Percentiles rank a stretch among this genome's conserved stretches.
These are phyloP conservation scores for Staphylotrichum longicolle DNA, from an alignment of 495 filamentous ascomycete species.

Conservation along the genomic window DNA sequence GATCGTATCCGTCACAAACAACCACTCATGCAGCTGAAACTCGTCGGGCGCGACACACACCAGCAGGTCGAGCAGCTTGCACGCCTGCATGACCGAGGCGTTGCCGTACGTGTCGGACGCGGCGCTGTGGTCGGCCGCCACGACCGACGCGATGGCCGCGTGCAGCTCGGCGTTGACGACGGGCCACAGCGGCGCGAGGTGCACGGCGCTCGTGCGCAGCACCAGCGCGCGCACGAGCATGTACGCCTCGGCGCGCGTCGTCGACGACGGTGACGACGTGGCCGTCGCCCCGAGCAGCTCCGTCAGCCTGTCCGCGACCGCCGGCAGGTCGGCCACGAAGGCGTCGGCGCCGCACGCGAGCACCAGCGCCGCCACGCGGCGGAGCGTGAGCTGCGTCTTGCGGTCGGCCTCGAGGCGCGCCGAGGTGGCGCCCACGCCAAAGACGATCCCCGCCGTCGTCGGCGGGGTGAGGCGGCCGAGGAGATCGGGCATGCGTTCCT, in stretches of 20 bases:
- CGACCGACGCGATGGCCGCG: constrained; percentile 72
- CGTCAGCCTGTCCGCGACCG: constrained; percentile 76
- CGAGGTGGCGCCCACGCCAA: constrained; percentile 92
- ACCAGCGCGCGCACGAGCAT: constrained; percentile 81
- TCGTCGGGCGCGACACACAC: constrained; percentile 87
- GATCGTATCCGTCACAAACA: constrained; percentile 94
- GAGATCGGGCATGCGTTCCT: constrained; percentile 81
- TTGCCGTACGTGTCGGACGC: constrained; percentile 70
- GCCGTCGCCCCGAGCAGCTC: constrained; percentile 84
- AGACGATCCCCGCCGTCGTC: constrained; percentile 94
- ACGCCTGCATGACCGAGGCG: constrained; percentile 76
- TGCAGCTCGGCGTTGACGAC: constrained; percentile 84
- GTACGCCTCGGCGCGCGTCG: constrained; percentile 82
- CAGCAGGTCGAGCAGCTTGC: constrained; percentile 84
- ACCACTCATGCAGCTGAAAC: constrained; percentile 93
- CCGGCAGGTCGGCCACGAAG: constrained; percentile 70
- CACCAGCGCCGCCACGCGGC: constrained; percentile 73
- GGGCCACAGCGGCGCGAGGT: constrained; percentile 85
- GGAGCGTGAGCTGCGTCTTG: constrained; percentile 86
- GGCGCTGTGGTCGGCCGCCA: constrained; percentile 60
- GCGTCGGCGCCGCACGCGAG: constrained; percentile 71
- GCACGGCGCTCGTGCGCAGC: constrained; percentile 69
- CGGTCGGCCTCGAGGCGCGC: constrained; percentile 93
- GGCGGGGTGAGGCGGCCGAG: constrained; percentile 75
- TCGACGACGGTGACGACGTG: constrained; percentile 87